phyloP scores from a whole-genome alignment of 208 protist genomes.

The Tetramitus jugosus region DNA sequence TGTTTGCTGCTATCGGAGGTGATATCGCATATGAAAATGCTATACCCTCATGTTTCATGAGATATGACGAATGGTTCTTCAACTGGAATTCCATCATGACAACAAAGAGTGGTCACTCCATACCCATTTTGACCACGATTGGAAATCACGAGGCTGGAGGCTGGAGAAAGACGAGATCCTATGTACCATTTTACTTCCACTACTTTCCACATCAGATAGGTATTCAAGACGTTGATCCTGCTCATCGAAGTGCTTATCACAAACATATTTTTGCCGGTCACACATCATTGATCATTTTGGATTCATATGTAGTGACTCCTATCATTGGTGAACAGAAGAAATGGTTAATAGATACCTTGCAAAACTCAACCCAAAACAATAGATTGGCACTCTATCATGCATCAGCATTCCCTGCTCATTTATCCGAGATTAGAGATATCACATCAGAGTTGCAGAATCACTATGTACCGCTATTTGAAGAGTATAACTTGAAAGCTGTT shows the following conservation, averaged over 20 bases:
- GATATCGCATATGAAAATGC: neutral
- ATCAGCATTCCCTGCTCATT: neutral
- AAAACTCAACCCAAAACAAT: neutral
- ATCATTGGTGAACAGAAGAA: too few species aligned
- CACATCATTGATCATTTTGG: neutral
- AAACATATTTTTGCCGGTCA: neutral
- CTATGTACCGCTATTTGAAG: neutral
- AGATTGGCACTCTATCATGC: neutral
- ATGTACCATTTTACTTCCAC: neutral
- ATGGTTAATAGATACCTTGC: too few species aligned
- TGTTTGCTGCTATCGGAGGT: neutral
- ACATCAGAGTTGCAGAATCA: neutral
- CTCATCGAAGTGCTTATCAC: too few species aligned
- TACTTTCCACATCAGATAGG: neutral
- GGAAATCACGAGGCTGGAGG: neutral
- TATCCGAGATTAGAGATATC: neutral
- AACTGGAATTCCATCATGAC: neutral
- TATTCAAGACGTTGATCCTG: neutral
- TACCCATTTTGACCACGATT: constrained; percentile 7
- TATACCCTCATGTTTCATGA: neutral
- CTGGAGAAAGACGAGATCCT: neutral
- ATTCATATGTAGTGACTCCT: neutral
- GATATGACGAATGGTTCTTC: constrained; percentile 4
- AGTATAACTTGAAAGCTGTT: neutral
- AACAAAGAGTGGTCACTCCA: neutral